Evolutionary conservation across 768 basidiomycete species (phyloP), one percentile per base, ranked within the genome.

Genomic region (Pisolithus tinctorius): DNA sequence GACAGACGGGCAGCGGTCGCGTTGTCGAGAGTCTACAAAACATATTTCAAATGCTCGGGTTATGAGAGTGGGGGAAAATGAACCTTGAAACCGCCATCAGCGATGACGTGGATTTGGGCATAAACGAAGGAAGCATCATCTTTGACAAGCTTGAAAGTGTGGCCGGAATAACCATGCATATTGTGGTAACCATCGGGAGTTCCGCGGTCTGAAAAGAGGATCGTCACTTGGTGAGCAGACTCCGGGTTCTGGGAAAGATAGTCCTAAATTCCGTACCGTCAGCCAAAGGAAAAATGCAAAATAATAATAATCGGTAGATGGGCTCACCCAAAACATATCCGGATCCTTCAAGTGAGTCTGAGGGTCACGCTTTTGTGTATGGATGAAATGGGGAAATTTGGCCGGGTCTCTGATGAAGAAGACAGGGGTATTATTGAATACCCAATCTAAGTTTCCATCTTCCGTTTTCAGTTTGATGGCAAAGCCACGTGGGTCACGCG

Each of bases 371-470:
- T 93, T 93, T 65, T 90, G 88, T 27, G 91, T 91, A 74, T 97
- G 94, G 59, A 95, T 89, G 69, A 96, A 85, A 73, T 96, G 90
- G 42, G 89, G 84, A 78, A 95, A 96, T 70, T 92, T 85, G 69
- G 86, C 79, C 13, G 88, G 81, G 66, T 94, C 84, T 58, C 84
- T 81, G 67, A 96, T 81, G 75, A 91, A 87, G 81, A 93, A 93
- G 58, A 94, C 78, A 44, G 93, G 91, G 13, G 88, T 91, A 74
- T 93, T 92, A 73, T 92, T 90, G 82, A 86, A 81, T 61, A 93
- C 93, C 78, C 88, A 88, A 66, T 96, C 93, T 69, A 82, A 81
- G 75, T 90, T 94, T 17, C 95, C 95, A 67, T 96, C 81, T 3
- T 90, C 83, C 0, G 95, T 93, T 67, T 82, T 88, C 56, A 97